Percentiles rank a stretch among this genome's conserved stretches.
Evolutionary conservation across 768 basidiomycete genomes (phyloP).

Genomic region (Hebeloma cylindrosporum): DNA sequence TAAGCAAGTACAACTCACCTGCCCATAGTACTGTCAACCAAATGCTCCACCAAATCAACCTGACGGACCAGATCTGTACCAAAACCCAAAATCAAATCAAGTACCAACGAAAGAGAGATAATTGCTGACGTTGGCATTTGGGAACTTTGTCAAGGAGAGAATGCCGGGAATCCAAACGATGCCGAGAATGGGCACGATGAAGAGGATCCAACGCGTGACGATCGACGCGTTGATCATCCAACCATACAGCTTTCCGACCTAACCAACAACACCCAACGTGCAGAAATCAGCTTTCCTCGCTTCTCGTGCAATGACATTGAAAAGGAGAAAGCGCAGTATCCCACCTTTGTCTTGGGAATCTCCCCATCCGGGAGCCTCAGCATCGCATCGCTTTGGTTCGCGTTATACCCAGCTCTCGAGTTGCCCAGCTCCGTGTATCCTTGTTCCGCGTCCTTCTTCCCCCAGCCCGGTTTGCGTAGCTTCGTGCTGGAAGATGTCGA

Average conservation of each 20-base stretch:
- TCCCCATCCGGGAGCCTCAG: slow-evolving; percentile 63
- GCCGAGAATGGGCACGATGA: slow-evolving; percentile 71
- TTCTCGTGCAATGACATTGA: too few relatives aligned
- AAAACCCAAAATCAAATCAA: slow-evolving; percentile 3
- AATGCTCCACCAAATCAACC: slow-evolving; percentile 77
- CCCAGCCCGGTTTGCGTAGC: slow-evolving; percentile 53
- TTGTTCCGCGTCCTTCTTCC: slow-evolving; percentile 48
- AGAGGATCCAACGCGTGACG: slow-evolving; percentile 76
- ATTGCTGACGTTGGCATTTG: slow-evolving; percentile 49
- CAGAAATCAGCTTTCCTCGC: too few relatives aligned
- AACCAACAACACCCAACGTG: too few relatives aligned
- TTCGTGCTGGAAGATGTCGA: slow-evolving; percentile 22
- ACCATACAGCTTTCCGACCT: slow-evolving; percentile 67
- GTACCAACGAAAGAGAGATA: slow-evolving; percentile 9
- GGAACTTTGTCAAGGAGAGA: slow-evolving; percentile 51
- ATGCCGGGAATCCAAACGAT: slow-evolving; percentile 77
- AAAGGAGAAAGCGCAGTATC: slow-evolving; percentile 12
- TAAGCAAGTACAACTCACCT: slow-evolving; percentile 39
- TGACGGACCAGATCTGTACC: slow-evolving; percentile 55
- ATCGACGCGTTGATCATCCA: slow-evolving; percentile 77
- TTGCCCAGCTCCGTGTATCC: slow-evolving; percentile 58
- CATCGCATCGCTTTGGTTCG: slow-evolving; percentile 48
- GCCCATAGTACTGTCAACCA: slow-evolving; percentile 83
- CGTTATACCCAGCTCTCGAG: background rate
- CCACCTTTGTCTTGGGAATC: slow-evolving; percentile 53